Conservation (phyloP, 106 monocot genomes). For the Cymbidium sinense region DNA sequence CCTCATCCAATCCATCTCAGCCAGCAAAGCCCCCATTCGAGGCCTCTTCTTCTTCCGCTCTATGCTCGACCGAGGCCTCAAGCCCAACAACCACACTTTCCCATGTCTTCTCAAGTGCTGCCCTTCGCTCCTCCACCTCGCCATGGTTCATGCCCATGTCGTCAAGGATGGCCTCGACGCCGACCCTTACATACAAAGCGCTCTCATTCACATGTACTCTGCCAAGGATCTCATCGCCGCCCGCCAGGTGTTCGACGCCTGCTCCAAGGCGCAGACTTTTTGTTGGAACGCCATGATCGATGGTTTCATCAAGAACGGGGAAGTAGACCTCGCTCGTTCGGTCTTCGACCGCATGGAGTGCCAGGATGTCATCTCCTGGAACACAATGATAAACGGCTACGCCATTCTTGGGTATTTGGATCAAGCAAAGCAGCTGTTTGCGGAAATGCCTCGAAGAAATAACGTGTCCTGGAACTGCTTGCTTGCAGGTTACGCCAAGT, state of each 20-base stretch:
- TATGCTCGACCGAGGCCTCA: neutral
- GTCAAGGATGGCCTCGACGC: conserved; percentile 19
- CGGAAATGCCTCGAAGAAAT: conserved; percentile 24
- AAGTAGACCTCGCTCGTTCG: conserved; percentile 17
- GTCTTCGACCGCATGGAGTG: conserved; percentile 40
- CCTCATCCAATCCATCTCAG: conserved; percentile 8
- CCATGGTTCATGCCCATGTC: conserved; percentile 24
- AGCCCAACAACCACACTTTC: conserved; percentile 34
- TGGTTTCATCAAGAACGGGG: conserved; percentile 39
- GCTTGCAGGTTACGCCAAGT: conserved; percentile 35
- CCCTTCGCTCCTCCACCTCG: conserved; percentile 3
- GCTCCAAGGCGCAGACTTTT: conserved; percentile 16
- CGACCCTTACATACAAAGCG: conserved; percentile 33
- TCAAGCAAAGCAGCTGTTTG: conserved; percentile 23
- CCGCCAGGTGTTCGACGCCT: conserved; percentile 27
- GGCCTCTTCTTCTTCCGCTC: conserved; percentile 5
- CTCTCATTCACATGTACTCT: conserved; percentile 31
- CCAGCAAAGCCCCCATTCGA: neutral
- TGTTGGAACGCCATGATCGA: conserved; percentile 56
- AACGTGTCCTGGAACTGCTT: conserved; percentile 45
- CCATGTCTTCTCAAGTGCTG: conserved; percentile 32
- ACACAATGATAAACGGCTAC: conserved; percentile 35
- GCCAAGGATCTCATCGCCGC: conserved; percentile 23
- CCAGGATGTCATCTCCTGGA: conserved; percentile 36
- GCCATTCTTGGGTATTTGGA: conserved; percentile 12